Conservation (phyloP, 1,284 basidiomycete genomes). For the Xanthoconium separans region DNA sequence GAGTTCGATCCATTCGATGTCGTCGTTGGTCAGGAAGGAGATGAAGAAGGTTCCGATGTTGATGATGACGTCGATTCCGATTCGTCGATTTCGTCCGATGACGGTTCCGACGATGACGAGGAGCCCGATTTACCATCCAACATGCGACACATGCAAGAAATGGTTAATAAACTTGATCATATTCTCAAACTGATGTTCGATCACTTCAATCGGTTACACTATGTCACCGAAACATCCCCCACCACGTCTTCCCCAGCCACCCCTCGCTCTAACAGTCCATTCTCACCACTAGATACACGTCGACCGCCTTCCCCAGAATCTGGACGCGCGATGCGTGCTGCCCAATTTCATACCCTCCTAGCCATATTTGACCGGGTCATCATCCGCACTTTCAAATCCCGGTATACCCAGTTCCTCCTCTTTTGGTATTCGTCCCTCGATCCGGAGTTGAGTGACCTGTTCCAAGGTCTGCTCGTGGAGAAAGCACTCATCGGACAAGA, state of each 20-base stretch:
- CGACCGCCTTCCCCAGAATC: conserved; percentile 33
- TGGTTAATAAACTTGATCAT: conserved; percentile 89
- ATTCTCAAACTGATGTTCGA: conserved; percentile 86
- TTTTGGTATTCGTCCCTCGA: conserved; percentile 96
- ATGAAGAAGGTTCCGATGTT: conserved; percentile 55
- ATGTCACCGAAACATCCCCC: conserved; percentile 18
- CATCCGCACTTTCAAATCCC: conserved; percentile 93
- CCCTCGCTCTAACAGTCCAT: conserved; percentile 11
- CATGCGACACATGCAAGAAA: conserved; percentile 73
- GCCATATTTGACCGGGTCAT: conserved; percentile 93
- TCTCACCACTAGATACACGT: conserved; percentile 31
- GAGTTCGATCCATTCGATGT: conserved; percentile 84
- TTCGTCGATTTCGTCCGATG: conserved; percentile 63
- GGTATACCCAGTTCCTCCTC: conserved; percentile 95
- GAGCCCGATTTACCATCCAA: conserved; percentile 50
- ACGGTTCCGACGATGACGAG: conserved; percentile 54
- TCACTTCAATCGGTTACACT: conserved; percentile 63
- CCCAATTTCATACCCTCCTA: conserved; percentile 85
- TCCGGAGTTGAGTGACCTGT: conserved; percentile 86
- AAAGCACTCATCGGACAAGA: conserved; percentile 74
- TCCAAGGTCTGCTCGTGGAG: conserved; percentile 90
- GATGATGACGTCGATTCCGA: conserved; percentile 51
- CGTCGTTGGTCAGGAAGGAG: conserved; percentile 70
- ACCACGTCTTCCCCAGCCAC: conserved; percentile 12
- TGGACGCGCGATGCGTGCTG: conserved; percentile 40